A percentile compares a stretch with the other conserved stretches of the same genome.
phyloP scores from a whole-genome alignment of 495 filamentous ascomycete species.

The Penicillium bialowiezense region DNA sequence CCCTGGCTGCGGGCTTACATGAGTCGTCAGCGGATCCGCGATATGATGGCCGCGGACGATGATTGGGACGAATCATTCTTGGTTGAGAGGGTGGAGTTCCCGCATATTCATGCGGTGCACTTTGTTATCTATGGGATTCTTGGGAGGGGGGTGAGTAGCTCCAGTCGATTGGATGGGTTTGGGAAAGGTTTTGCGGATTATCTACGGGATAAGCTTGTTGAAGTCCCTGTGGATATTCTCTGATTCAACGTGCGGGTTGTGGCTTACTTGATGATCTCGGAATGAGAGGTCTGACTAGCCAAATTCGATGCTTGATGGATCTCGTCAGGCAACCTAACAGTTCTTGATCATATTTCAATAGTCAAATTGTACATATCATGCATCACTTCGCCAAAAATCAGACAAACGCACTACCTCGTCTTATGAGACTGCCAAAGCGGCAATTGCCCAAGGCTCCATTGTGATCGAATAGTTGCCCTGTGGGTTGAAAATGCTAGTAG shows the following conservation, averaged over 20 bases:
- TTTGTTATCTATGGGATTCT: constrained; percentile 52
- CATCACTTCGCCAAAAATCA: neutral
- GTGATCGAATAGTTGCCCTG: constrained; percentile 23
- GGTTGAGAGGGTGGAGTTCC: constrained; percentile 49
- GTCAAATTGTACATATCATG: too few species aligned
- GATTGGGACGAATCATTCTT: constrained; percentile 36
- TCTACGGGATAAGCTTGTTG: constrained; percentile 42
- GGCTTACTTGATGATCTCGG: too few species aligned
- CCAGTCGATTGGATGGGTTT: constrained; percentile 43
- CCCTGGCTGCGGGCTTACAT: constrained; percentile 45
- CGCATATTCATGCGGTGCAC: constrained; percentile 39
- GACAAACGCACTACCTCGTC: too few species aligned
- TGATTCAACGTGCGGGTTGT: too few species aligned
- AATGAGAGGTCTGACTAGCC: too few species aligned
- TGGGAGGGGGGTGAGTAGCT: constrained; percentile 48
- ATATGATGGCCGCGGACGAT: constrained; percentile 28
- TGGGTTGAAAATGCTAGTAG: constrained; percentile 3
- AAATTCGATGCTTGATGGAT: too few species aligned
- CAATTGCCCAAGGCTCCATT: constrained; percentile 31
- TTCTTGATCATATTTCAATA: too few species aligned
- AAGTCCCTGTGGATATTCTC: constrained; percentile 33
- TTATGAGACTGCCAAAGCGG: constrained; percentile 24
- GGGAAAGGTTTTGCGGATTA: constrained; percentile 54
- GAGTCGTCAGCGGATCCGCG: constrained; percentile 29
- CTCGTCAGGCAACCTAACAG: too few species aligned